Percentiles rank a stretch among this genome's conserved stretches.
These are phyloP conservation scores for Fusarium sp. DNA, from an alignment of 2,329 filamentous ascomycete species.

Conservation along the genomic window DNA sequence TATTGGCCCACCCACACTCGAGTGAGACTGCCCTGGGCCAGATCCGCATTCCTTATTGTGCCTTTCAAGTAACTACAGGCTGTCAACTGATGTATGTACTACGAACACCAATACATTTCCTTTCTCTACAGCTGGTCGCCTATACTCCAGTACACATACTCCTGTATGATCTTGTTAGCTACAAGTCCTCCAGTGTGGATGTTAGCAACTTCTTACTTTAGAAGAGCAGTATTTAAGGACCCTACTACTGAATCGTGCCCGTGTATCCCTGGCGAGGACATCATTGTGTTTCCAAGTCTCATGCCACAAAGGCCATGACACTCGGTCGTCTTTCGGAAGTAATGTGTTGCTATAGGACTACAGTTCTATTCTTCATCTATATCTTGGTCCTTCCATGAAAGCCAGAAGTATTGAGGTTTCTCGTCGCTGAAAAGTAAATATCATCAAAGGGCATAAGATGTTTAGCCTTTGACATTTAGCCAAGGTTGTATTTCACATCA, in stretches of 20 bases:
- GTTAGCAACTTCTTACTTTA: background rate
- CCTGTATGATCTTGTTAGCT: background rate
- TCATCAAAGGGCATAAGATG: accelerated
- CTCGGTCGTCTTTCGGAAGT: accelerated
- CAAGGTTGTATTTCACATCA: background rate
- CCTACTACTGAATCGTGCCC: accelerated
- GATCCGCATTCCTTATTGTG: background rate
- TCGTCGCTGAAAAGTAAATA: background rate
- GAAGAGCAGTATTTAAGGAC: background rate
- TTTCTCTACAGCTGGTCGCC: background rate
- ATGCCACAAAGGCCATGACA: background rate
- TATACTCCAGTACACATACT: too few species aligned
- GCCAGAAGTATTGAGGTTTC: background rate
- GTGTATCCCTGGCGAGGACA: background rate
- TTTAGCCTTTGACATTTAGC: background rate
- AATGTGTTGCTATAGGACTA: background rate
- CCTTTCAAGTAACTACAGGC: background rate
- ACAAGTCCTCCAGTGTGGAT: background rate
- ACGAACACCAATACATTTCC: background rate
- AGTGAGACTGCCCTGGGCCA: background rate
- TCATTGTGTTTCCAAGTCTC: background rate
- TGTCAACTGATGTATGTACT: too few species aligned
- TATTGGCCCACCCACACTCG: background rate
- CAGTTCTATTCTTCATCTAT: background rate
- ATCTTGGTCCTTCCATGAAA: background rate